Conservation (phyloP, 1,139 yeast genomes). For the Geotrichum klebahnii region DNA sequence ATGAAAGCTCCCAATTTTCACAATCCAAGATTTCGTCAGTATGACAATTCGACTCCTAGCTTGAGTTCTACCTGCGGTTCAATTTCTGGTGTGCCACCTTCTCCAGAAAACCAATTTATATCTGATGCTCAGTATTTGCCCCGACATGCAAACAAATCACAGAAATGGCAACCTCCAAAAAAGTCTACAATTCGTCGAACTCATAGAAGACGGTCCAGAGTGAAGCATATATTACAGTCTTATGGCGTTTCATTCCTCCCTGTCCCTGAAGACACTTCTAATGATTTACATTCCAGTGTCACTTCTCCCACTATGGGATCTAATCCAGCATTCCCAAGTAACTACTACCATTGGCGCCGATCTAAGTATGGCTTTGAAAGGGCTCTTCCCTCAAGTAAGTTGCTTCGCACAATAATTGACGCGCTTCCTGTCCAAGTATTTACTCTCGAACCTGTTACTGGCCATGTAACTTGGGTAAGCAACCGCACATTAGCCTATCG, state of each 20-base stretch:
- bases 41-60: constrained; percentile 6
- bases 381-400: constrained; percentile 29
- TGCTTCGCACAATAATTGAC: constrained; percentile 37
- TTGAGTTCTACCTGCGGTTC: constrained; percentile 5
- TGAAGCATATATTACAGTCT: constrained; percentile 24
- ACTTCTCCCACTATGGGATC: background rate
- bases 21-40: constrained; percentile 8
- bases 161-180: too few species aligned
- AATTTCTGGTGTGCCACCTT: background rate
- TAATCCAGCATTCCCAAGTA: constrained; percentile 3
- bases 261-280: constrained; percentile 23
- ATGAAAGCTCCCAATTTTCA: constrained; percentile 9
- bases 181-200: background rate
- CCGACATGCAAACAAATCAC: too few species aligned
- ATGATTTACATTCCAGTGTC: background rate
- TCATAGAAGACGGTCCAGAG: constrained; percentile 7
- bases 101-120: constrained; percentile 15
- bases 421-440: constrained; percentile 40
- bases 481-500: constrained; percentile 37
- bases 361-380: constrained; percentile 19
- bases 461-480: constrained; percentile 38
- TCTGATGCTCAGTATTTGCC: constrained; percentile 2
- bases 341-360: constrained; percentile 20
- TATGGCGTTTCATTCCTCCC: constrained; percentile 28
- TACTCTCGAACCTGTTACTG: constrained; percentile 37